Evolutionary conservation across 1,139 yeast genomes (phyloP).

Genomic region (Keqinozyma sinolaborantium): DNA sequence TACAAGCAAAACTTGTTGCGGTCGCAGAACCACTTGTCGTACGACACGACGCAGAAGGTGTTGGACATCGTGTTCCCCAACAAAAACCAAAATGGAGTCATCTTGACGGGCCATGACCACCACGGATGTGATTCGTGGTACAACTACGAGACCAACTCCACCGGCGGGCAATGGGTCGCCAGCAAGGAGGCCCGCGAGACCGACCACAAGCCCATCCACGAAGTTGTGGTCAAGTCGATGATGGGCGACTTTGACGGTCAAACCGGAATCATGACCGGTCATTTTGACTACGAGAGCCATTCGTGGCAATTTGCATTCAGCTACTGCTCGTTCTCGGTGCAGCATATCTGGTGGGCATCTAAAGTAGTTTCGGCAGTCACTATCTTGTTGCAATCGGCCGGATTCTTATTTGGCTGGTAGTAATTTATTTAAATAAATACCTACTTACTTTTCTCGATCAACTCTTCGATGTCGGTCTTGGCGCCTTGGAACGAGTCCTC

Average conservation of each 20-base stretch:
- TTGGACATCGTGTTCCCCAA: constrained; percentile 66
- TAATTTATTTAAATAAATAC: background rate
- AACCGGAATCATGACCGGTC: constrained; percentile 79
- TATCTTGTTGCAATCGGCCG: constrained; percentile 33
- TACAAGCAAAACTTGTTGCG: constrained; percentile 67
- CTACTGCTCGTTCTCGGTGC: constrained; percentile 80
- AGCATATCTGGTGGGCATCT: constrained; percentile 95
- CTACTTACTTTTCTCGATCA: constrained; percentile 10
- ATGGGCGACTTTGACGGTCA: constrained; percentile 97
- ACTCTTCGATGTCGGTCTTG: constrained; percentile 46
- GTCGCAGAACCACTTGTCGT: constrained; percentile 83
- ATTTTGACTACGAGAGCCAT: constrained; percentile 29
- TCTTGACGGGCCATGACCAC: constrained; percentile 90
- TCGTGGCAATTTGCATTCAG: constrained; percentile 67
- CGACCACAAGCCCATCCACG: constrained; percentile 49
- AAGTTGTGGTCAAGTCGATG: constrained; percentile 84
- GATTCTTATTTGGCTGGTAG: constrained; percentile 6
- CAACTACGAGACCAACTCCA: constrained; percentile 24
- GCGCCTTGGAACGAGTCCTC: constrained; percentile 70
- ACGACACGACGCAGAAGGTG: constrained; percentile 62
- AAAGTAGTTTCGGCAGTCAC: constrained; percentile 53
- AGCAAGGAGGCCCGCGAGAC: constrained; percentile 29
- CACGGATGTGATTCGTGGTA: constrained; percentile 83
- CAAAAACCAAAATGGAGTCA: constrained; percentile 62
- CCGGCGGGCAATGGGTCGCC: constrained; percentile 52